Evolutionary conservation across 1,284 basidiomycete species (phyloP), one percentile per base, ranked within the genome.

Genomic region (Apiotrichum porosum): DNA sequence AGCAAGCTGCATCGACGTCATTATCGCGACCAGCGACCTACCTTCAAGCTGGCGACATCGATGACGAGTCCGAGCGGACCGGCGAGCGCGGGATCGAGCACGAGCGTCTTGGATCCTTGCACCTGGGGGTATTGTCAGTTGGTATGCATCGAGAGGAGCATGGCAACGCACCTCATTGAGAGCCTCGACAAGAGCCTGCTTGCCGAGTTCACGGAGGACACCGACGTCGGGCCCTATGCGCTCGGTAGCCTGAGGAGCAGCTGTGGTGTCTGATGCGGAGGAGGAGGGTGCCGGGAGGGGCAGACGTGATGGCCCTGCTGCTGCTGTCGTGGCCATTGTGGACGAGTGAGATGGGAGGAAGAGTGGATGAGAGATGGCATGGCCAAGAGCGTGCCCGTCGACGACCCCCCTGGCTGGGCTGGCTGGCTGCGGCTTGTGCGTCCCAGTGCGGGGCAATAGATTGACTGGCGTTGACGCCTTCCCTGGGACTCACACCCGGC

Each of bases 21-120:
- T 35, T 15, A 23, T n/a, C n/a, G n/a, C n/a, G n/a, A n/a, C 13
- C 9, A 3, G 4, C 15, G 17, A 61, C 73, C 31, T 50, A 91
- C 92, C 81, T 97, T 95, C 51, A 98, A 77, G 18, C 91, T 74
- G 1, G 89, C 82, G 0, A 97, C 89, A 63, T 98, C 93, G 2
- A 88, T 91, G 22, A 98, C 83, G 15, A 98, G 79, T 1, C 93
- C 91, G 5, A 99, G 77, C 0, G 94, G 93, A 0, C 94, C 94
- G 2, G 92, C 88, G 10, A 98, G 76, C 3, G 83, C 79, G 1
- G 88, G 79, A 61, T 97, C 92, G 4, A 99, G 80, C 26, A 97
- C 88, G 33, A 99, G 83, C 1, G 94, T 98, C 78, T 98, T 98
- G 42, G 88, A 83, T 9, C 91, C 93, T 73, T 86, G 88, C 6